These are phyloP conservation scores for Scolecobasidium constrictum DNA, from an alignment of 2,329 filamentous ascomycete genomes.

Conservation along the genomic window DNA sequence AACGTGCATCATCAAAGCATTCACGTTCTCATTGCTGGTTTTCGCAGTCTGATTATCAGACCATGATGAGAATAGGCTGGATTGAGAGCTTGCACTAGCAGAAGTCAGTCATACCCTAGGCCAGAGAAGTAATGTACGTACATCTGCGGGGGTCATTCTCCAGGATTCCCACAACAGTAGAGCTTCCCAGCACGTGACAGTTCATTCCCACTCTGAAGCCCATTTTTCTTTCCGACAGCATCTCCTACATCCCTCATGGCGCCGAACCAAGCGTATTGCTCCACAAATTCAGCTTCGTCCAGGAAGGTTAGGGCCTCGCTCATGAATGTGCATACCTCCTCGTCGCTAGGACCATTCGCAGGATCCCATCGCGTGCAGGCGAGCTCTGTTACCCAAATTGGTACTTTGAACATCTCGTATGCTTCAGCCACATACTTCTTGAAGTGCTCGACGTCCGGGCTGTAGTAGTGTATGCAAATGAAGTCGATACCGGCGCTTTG, in stretches of 20 bases:
- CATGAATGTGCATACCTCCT: slow-evolving; percentile 4
- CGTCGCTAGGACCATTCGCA: neutral
- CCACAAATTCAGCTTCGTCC: slow-evolving; percentile 1
- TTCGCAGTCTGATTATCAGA: too few relatives aligned
- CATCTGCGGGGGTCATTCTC: too few relatives aligned
- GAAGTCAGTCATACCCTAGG: too few relatives aligned
- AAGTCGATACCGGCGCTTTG: slow-evolving; percentile 6
- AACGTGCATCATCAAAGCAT: too few relatives aligned
- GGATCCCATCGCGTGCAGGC: slow-evolving; percentile 3
- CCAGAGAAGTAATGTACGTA: too few relatives aligned
- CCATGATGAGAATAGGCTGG: too few relatives aligned
- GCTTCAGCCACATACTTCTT: slow-evolving; percentile 1
- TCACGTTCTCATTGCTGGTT: too few relatives aligned
- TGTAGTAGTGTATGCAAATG: slow-evolving; percentile 1
- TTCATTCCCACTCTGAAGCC: neutral
- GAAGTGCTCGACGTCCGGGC: neutral
- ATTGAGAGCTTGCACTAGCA: too few relatives aligned
- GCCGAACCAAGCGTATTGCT: slow-evolving; percentile 7
- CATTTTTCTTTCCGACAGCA: slow-evolving; percentile 1
- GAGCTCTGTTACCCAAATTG: slow-evolving; percentile 7
- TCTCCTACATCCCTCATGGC: slow-evolving; percentile 5
- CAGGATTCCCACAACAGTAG: too few relatives aligned
- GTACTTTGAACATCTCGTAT: neutral
- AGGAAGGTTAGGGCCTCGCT: slow-evolving; percentile 3
- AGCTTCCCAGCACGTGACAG: slow-evolving; percentile 3